phyloP scores from a whole-genome alignment of 768 basidiomycete genomes.

The Boletellus sp. region DNA sequence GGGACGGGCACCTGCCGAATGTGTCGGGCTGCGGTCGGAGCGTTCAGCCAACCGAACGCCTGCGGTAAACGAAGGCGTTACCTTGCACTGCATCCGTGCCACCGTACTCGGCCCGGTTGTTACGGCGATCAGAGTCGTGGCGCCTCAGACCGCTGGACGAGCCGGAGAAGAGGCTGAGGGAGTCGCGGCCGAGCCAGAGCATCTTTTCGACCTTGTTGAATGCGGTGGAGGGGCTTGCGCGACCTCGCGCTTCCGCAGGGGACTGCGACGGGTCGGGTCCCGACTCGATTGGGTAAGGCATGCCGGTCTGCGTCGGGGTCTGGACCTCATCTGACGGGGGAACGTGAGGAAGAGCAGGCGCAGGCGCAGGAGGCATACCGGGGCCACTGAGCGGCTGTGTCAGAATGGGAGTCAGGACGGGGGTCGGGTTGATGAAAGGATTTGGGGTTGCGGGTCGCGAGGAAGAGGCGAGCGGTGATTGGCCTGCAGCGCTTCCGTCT shows the following conservation, averaged over 20 bases:
- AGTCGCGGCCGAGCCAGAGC: conserved; percentile 29
- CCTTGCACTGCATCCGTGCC: conserved; percentile 24
- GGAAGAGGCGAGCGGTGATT: not conserved
- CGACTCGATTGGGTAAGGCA: not conserved
- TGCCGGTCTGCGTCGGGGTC: conserved; percentile 11
- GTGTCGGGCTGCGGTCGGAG: conserved; percentile 14
- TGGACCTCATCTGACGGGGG: conserved; percentile 11
- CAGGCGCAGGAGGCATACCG: conserved; percentile 12
- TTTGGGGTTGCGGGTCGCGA: conserved; percentile 28
- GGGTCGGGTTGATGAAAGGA: conserved; percentile 38
- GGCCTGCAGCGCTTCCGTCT: not conserved
- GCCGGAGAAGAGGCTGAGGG: conserved; percentile 28
- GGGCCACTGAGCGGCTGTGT: conserved; percentile 3
- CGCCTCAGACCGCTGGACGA: conserved; percentile 7
- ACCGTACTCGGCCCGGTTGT: conserved; percentile 11
- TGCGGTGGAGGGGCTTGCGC: conserved; percentile 5
- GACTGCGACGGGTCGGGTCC: not conserved
- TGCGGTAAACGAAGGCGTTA: conserved; percentile 9
- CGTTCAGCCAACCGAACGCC: not conserved
- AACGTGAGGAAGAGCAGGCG: not conserved
- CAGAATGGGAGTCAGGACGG: conserved; percentile 14
- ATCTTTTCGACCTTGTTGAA: conserved; percentile 34
- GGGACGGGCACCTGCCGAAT: conserved; percentile 10
- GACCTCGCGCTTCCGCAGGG: conserved; percentile 4
- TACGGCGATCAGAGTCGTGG: conserved; percentile 12